Evolutionary conservation across 148 eudicot genomes (phyloP).

Genomic region (Cornus kousa): DNA sequence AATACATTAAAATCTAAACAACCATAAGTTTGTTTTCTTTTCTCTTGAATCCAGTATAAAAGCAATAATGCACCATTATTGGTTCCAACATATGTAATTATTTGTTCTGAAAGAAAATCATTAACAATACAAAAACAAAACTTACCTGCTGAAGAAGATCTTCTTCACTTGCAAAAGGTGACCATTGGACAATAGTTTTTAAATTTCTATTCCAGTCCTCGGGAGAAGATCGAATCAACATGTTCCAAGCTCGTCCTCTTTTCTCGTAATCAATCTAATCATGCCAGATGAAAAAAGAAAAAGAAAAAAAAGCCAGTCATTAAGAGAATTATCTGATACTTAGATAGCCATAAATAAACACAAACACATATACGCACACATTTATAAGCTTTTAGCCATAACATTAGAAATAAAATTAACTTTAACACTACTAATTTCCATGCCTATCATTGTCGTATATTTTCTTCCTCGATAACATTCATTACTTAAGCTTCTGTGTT

Average conservation of each 20-base stretch:
- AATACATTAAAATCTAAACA: not conserved
- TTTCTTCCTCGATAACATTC: too few species aligned
- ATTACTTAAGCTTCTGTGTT: too few species aligned
- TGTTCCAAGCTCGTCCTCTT: slow-evolving; percentile 52
- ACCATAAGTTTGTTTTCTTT: not conserved
- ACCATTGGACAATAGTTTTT: slow-evolving; percentile 64
- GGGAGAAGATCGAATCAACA: slow-evolving; percentile 38
- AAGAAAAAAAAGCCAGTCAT: not conserved
- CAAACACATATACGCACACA: not conserved
- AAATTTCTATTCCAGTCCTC: slow-evolving; percentile 61
- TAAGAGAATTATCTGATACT: not conserved
- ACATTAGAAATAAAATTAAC: not conserved
- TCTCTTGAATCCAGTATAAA: not conserved
- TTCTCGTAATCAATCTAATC: slow-evolving; percentile 60
- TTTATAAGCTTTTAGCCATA: not conserved
- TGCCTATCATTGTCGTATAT: too few species aligned
- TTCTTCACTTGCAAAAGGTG: slow-evolving; percentile 60
- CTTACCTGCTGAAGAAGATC: slow-evolving; percentile 64
- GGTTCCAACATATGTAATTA: not conserved
- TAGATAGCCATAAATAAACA: not conserved
- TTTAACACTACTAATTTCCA: not conserved
- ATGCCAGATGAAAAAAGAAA: not conserved
- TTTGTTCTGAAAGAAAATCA: not conserved
- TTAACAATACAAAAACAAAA: not conserved
- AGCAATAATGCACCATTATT: not conserved